Evolutionary conservation across 208 protist species (phyloP).

Genomic region (Wallacemonas sp.): DNA sequence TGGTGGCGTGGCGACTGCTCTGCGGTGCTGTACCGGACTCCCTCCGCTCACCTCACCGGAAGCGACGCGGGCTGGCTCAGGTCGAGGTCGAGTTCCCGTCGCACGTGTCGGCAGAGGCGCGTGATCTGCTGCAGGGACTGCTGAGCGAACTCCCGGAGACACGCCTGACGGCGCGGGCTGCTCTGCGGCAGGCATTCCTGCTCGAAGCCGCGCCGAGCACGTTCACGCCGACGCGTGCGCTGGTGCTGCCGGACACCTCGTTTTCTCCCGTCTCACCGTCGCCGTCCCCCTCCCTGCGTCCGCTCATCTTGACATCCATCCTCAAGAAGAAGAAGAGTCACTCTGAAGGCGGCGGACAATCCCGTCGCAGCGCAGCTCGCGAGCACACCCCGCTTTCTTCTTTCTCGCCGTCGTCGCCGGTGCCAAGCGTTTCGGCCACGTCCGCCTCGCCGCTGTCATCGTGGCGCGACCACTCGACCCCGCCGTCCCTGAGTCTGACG

Average conservation of each 20-base stretch:
- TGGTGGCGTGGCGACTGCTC: constrained; percentile 59
- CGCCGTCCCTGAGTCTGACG: neutral
- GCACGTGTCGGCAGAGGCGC: constrained; percentile 34
- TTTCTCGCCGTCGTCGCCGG: neutral
- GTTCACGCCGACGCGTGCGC: neutral
- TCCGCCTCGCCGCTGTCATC: neutral
- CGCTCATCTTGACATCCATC: constrained; percentile 2
- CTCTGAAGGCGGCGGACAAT: too few species aligned
- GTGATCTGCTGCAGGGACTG: constrained; percentile 49
- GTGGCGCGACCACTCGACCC: constrained; percentile 1
- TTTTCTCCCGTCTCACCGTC: neutral
- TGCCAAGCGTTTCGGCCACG: neutral
- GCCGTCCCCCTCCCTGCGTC: neutral
- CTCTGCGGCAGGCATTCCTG: constrained; percentile 67
- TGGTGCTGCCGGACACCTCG: neutral
- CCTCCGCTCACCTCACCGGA: constrained; percentile 42
- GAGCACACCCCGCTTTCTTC: too few species aligned
- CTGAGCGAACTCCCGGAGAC: constrained; percentile 39
- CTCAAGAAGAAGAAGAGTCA: neutral
- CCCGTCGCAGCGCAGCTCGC: neutral
- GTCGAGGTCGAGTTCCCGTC: constrained; percentile 33
- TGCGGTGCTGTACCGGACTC: constrained; percentile 26
- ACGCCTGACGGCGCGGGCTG: constrained; percentile 45
- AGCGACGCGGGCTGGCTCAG: constrained; percentile 29
- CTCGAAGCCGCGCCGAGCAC: neutral